Percentiles rank a stretch among this genome's conserved stretches.
phyloP scores from a whole-genome alignment of 179 eudicot species.

The Pouteria campechiana region DNA sequence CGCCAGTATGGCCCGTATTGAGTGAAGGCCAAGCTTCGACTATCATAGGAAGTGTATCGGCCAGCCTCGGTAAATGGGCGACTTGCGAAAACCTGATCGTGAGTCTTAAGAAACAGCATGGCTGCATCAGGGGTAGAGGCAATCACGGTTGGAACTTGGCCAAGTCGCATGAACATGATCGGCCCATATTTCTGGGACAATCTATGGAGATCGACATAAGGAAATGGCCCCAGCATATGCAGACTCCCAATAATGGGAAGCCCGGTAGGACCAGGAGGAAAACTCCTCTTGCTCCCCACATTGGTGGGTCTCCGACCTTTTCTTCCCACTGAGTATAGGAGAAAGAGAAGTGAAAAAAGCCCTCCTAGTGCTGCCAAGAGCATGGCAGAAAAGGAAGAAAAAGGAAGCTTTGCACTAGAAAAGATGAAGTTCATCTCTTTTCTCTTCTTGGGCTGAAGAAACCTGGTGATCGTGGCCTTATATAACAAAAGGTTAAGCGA shows the following conservation, averaged over 20 bases:
- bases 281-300: conserved; percentile 1
- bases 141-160: conserved; percentile 14
- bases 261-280: conserved; percentile 30
- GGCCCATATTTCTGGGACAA: conserved; percentile 30
- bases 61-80: conserved; percentile 29
- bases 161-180: conserved; percentile 24
- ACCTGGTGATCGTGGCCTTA: no score
- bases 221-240: conserved; percentile 22
- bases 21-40: conserved; percentile 17
- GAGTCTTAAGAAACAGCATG: conserved; percentile 22
- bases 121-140: conserved; percentile 32
- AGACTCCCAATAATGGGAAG: conserved; percentile 32
- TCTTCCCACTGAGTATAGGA: no score
- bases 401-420: no score
- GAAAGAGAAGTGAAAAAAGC: no score
- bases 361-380: no score
- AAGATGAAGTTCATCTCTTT: no score
- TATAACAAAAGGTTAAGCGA: no score
- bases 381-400: no score
- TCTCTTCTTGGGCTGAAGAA: no score
- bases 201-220: conserved; percentile 17
- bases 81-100: conserved; percentile 23
- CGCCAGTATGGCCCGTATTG: conserved; percentile 31
- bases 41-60: conserved; percentile 19
- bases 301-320: no score